These are phyloP conservation scores for Rhododendron simsii DNA, from an alignment of 148 eudicot species.

Conservation along the genomic window DNA sequence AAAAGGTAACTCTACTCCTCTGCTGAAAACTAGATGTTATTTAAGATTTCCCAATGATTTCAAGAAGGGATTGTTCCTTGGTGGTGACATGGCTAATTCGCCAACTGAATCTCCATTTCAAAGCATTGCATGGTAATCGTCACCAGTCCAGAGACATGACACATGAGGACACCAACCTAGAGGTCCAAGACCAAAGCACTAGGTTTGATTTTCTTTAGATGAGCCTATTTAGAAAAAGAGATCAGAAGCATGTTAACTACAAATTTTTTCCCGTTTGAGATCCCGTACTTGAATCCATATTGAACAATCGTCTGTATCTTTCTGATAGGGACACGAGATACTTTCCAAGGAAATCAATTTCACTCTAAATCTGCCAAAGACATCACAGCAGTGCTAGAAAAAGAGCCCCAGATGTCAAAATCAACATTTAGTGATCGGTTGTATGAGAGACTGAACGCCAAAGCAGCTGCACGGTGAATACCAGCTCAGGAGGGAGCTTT, in stretches of 20 bases:
- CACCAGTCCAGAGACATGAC: neutral
- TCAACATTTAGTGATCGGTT: neutral
- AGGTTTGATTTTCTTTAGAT: neutral
- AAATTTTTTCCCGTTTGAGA: neutral
- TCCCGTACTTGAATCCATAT: neutral
- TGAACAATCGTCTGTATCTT: neutral
- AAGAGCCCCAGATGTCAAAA: neutral
- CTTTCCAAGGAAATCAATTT: neutral
- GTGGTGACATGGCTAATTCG: neutral
- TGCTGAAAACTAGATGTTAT: neutral
- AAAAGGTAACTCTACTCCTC: neutral
- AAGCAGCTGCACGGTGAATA: neutral
- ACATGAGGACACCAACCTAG: too few relatives aligned
- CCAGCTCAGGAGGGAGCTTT: neutral
- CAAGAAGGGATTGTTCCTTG: neutral
- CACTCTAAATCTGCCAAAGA: neutral
- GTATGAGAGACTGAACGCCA: neutral
- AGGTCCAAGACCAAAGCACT: neutral
- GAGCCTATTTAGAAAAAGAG: neutral
- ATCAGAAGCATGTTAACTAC: neutral
- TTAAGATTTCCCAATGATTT: neutral
- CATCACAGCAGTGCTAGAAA: constrained; percentile 1
- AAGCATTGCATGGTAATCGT: neutral
- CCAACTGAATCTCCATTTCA: neutral
- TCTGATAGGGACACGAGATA: neutral